Conservation (phyloP, 441 rosid species). For the Jatropha podagrica region DNA sequence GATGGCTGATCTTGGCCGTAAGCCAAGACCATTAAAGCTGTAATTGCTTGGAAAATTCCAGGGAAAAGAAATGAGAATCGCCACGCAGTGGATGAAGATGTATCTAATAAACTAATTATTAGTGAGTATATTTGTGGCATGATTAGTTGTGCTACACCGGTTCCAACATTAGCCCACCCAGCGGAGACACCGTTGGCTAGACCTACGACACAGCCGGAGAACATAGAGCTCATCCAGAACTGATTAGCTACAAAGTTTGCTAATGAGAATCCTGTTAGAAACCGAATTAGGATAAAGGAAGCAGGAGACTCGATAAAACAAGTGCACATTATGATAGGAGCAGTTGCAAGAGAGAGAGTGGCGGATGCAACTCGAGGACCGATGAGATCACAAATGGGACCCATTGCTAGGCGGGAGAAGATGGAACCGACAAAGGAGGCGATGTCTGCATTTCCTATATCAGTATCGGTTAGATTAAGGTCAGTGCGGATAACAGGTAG, state of each 20-base stretch:
- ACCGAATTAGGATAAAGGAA: slow-evolving; percentile 57
- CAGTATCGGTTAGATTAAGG: slow-evolving; percentile 49
- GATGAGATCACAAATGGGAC: slow-evolving; percentile 62
- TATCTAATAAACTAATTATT: slow-evolving; percentile 8
- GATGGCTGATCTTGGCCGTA: slow-evolving; percentile 67
- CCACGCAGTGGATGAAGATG: slow-evolving; percentile 51
- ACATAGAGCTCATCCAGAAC: slow-evolving; percentile 92
- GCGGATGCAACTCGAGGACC: slow-evolving; percentile 72
- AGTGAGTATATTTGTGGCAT: slow-evolving; percentile 63
- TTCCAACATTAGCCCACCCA: slow-evolving; percentile 76
- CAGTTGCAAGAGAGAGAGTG: slow-evolving; percentile 57
- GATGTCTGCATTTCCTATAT: slow-evolving; percentile 48
- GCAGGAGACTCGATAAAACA: slow-evolving; percentile 44
- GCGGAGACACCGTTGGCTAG: slow-evolving; percentile 71
- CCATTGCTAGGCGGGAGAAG: slow-evolving; percentile 87
- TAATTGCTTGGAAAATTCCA: slow-evolving; percentile 48
- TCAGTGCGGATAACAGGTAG: slow-evolving; percentile 61
- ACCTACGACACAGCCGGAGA: slow-evolving; percentile 64
- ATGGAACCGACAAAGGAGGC: slow-evolving; percentile 80
- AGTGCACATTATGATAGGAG: slow-evolving; percentile 51
- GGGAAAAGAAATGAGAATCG: slow-evolving; percentile 59
- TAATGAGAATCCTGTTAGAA: slow-evolving; percentile 63
- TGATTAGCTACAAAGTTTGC: slow-evolving; percentile 85
- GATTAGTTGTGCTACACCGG: slow-evolving; percentile 59
- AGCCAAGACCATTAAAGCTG: slow-evolving; percentile 52